These are phyloP conservation scores for Cyberlindnera maritima DNA, from an alignment of 805 yeast species.

Conservation along the genomic window DNA sequence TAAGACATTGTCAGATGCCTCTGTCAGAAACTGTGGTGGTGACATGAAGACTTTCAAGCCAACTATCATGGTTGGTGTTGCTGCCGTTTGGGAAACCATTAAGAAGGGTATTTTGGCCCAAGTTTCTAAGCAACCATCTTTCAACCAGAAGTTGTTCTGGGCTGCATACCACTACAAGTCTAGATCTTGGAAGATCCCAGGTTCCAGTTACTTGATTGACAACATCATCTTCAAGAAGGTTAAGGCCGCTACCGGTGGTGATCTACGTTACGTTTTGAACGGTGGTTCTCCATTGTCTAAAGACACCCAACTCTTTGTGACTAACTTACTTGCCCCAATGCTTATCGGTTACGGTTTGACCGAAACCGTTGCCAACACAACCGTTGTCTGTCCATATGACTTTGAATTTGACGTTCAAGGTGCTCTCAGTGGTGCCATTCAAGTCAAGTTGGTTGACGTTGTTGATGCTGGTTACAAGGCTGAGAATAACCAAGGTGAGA, in stretches of 20 bases:
- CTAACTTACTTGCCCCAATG: slow-evolving; percentile 78
- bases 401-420: slow-evolving; percentile 81
- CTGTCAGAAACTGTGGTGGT: slow-evolving; percentile 81
- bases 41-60: slow-evolving; percentile 88
- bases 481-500: slow-evolving; percentile 90
- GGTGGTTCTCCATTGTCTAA: slow-evolving; percentile 91
- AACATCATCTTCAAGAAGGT: slow-evolving; percentile 78
- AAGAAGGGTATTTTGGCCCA: slow-evolving; percentile 87
- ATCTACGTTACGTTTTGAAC: slow-evolving; percentile 65
- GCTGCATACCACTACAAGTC: slow-evolving; percentile 73
- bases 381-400: slow-evolving; percentile 60
- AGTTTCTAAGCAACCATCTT: slow-evolving; percentile 59
- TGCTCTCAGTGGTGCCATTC: slow-evolving; percentile 75
- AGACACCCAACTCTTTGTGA: slow-evolving; percentile 79
- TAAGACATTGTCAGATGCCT: slow-evolving; percentile 81
- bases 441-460: slow-evolving; percentile 87
- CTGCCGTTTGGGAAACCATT: slow-evolving; percentile 96
- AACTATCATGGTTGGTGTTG: slow-evolving; percentile 96
- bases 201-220: slow-evolving; percentile 63
- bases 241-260: slow-evolving; percentile 94
- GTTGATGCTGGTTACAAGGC: slow-evolving; percentile 90
- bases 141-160: slow-evolving; percentile 86
- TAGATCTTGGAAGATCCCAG: slow-evolving; percentile 69
- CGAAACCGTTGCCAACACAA: slow-evolving; percentile 89
- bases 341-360: slow-evolving; percentile 95